Conservation (phyloP, 768 basidiomycete species). For the Auricularia sp. region DNA sequence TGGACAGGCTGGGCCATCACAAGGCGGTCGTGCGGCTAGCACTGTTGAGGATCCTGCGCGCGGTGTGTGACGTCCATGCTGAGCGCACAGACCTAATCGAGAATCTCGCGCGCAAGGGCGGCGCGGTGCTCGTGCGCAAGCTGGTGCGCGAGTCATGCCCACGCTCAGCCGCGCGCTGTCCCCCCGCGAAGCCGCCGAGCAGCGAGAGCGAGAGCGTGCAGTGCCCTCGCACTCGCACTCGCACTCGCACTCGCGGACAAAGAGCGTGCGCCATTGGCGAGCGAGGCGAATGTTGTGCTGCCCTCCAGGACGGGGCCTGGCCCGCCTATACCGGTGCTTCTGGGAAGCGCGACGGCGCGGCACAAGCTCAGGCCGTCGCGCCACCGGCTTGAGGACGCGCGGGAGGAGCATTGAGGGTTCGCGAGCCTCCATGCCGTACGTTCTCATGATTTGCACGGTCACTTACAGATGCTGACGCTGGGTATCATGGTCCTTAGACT, state of each 20-base stretch:
- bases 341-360: neutral
- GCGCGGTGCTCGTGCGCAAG: constrained; percentile 84
- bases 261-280: constrained; percentile 49
- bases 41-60: constrained; percentile 71
- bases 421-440: too few species aligned
- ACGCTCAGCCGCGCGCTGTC: constrained; percentile 62
- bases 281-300: constrained; percentile 30
- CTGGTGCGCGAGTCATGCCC: constrained; percentile 76
- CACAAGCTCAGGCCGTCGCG: constrained; percentile 27
- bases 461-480: too few species aligned
- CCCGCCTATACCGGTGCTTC: neutral
- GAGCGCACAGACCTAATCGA: constrained; percentile 73
- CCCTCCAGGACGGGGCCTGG: neutral
- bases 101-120: constrained; percentile 72
- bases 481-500: too few species aligned
- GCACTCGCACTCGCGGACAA: constrained; percentile 10
- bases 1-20: constrained; percentile 64
- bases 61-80: constrained; percentile 84
- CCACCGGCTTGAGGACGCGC: constrained; percentile 47
- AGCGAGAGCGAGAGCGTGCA: neutral
- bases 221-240: neutral
- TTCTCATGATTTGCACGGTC: too few species aligned
- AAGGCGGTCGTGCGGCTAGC: constrained; percentile 89
- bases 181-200: constrained; percentile 26
- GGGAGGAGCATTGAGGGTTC: too few species aligned